These are phyloP conservation scores for Mycena metata DNA, from an alignment of 768 basidiomycete genomes.

Conservation along the genomic window DNA sequence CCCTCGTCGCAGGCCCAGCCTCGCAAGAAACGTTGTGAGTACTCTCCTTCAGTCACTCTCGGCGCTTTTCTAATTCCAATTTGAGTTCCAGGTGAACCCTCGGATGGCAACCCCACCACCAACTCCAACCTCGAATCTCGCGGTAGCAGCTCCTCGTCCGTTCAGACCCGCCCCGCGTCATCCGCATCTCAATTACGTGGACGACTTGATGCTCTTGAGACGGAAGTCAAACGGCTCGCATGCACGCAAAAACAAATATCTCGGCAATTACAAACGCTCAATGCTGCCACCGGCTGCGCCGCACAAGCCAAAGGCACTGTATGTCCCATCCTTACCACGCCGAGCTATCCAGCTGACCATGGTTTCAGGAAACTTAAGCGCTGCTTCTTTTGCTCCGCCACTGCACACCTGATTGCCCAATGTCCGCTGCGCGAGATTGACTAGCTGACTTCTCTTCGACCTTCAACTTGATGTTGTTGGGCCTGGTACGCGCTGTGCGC, in stretches of 20 bases:
- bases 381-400: background rate
- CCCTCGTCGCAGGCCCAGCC: background rate
- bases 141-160: background rate
- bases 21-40: no score
- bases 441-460: background rate
- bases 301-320: background rate
- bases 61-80: no score
- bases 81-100: no score
- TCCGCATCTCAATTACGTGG: conserved; percentile 6
- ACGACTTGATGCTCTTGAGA: background rate
- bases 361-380: conserved; percentile 7
- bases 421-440: conserved; percentile 4
- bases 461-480: no score
- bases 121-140: background rate
- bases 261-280: background rate
- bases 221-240: conserved; percentile 5
- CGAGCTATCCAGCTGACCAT: no score
- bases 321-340: no score
- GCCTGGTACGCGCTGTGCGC: background rate
- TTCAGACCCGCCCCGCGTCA: background rate
- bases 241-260: background rate
- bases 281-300: background rate
- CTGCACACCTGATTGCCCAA: background rate
- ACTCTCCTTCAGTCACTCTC: no score
- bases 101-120: no score